Evolutionary conservation across 2,329 filamentous ascomycete species (phyloP), one percentile per base, ranked within the genome.

Genomic region (Claviceps humidiphila): DNA sequence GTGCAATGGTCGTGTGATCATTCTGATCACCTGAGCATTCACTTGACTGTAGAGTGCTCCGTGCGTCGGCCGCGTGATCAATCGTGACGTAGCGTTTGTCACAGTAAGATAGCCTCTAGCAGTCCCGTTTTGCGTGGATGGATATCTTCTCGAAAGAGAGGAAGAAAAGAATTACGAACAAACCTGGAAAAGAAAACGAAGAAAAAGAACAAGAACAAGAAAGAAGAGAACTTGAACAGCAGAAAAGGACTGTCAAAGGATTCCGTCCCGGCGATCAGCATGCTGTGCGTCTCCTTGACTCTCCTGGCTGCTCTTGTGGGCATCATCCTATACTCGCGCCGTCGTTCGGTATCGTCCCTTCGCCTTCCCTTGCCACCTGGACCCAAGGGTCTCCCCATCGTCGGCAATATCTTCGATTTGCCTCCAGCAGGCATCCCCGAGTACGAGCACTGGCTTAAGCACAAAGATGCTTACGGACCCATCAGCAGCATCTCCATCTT

Each of bases 401-500:
- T 58, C 3, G 54, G 56, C 13, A 55, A 53, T 26, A 2, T 58
- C 41, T 26, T 43, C 7, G 48, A 47, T 17, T 17, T 56, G 5
- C 53, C 54, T 6, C 51, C 51, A 4, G 7, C 16, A 6, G 53
- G 40, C 4, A 22, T 14, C 1, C 45, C 42, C 7, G 46, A 55
- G 14, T 51, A 39, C 24, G 8, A 48, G 22, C 53, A 56, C 37
- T 55, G 53, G 51, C 38, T 56, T 2, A 46, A 47, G 34, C 44
- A 51, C 34, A 55, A 55, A 26, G 47, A 51, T 1, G 7, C 39
- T 0, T 56, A 54, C 17, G 68, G 87, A 83, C 74, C 64, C 1
- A 58, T 63, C 1, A 63, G 61, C 43, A 64, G 68, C 11, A 49
- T 72, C 16, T 71, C 63, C 0, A 61, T 69, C 1, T 54, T 72